Evolutionary conservation across 2,329 filamentous ascomycete genomes (phyloP).

Genomic region (Penicillium sp.): DNA sequence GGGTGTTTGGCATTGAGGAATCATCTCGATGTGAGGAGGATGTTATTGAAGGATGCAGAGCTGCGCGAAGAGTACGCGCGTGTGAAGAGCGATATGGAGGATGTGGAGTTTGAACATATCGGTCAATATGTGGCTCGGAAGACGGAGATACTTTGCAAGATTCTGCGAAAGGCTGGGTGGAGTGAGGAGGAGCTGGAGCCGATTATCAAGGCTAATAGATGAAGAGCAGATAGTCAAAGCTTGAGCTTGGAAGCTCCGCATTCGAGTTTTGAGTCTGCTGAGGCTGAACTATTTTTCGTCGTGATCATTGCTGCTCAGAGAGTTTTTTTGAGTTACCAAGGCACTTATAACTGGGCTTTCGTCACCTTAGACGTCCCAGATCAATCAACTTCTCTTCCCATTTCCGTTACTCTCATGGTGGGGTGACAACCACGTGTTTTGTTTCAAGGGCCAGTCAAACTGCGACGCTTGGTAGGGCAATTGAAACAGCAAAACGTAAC

Average conservation of each 20-base stretch:
- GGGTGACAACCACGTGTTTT: background rate
- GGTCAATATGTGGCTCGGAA: slow-evolving; percentile 7
- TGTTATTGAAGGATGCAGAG: slow-evolving; percentile 5
- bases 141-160: slow-evolving; percentile 9
- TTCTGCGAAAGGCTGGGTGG: slow-evolving; percentile 11
- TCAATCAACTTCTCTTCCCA: background rate
- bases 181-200: background rate
- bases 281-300: too few relatives aligned
- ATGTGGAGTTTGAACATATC: slow-evolving; percentile 2
- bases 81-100: slow-evolving; percentile 2
- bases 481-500: slow-evolving; percentile 14
- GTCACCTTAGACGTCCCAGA: background rate
- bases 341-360: background rate
- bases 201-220: background rate
- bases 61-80: slow-evolving; percentile 9
- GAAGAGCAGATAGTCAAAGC: background rate
- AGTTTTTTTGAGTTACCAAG: too few relatives aligned
- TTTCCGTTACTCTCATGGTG: background rate
- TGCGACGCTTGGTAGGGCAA: slow-evolving; percentile 8
- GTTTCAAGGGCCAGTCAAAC: slow-evolving; percentile 5
- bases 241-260: too few relatives aligned
- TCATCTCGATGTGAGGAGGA: slow-evolving; percentile 10
- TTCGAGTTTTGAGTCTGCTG: too few relatives aligned
- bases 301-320: too few relatives aligned
- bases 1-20: slow-evolving; percentile 9